Conservation (phyloP, 2,329 filamentous ascomycete genomes). For the Xylaria sp. region DNA sequence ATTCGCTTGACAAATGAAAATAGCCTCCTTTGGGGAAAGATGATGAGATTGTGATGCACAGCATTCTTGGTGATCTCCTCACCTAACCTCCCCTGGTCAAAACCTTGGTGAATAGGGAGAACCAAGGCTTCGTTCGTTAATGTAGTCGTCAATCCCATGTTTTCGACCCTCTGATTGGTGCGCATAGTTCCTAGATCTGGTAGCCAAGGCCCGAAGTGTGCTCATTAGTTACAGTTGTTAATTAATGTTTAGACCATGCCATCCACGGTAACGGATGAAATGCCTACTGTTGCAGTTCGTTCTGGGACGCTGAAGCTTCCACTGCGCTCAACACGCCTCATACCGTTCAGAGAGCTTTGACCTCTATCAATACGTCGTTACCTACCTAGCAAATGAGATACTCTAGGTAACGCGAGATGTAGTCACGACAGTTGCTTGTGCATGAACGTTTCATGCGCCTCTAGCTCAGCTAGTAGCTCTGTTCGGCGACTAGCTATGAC, state of each 20-base stretch:
- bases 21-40: conserved; percentile 9
- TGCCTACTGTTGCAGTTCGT: no score
- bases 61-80: not conserved
- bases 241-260: not conserved
- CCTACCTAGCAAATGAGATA: no score
- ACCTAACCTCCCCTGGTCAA: conserved; percentile 1
- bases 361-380: not conserved
- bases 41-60: not conserved
- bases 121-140: not conserved
- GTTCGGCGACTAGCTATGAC: not conserved
- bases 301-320: not conserved
- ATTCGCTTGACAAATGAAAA: conserved; percentile 15
- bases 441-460: not conserved
- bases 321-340: not conserved
- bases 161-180: conserved; percentile 15
- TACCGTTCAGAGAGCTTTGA: not conserved
- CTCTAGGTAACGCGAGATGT: not conserved
- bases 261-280: not conserved
- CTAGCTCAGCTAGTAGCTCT: not conserved
- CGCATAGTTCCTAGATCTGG: conserved; percentile 9
- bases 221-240: no score
- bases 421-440: not conserved
- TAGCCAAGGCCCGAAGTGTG: not conserved
- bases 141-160: not conserved
- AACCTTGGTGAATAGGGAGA: not conserved